phyloP scores from a whole-genome alignment of 768 basidiomycete species.

The Boletus fagicola region DNA sequence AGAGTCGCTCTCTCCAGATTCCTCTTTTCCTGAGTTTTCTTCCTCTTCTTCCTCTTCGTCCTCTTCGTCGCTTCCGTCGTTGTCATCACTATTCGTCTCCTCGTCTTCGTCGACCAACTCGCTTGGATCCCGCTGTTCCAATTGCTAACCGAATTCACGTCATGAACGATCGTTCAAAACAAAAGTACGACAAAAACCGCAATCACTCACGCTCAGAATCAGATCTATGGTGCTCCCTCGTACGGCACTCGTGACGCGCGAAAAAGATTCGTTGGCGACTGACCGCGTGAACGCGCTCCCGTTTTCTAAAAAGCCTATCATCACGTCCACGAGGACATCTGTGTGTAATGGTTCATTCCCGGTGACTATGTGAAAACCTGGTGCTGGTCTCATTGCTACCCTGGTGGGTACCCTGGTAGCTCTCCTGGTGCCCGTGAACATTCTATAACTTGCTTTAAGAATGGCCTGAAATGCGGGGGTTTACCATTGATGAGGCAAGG shows the following conservation, averaged over 20 bases:
- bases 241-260: constrained; percentile 63
- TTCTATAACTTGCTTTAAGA: constrained; percentile 54
- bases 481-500: not conserved
- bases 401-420: too few relatives aligned
- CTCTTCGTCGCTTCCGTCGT: constrained; percentile 36
- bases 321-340: constrained; percentile 82
- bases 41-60: constrained; percentile 31
- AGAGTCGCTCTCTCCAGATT: constrained; percentile 36
- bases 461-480: constrained; percentile 46
- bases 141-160: constrained; percentile 58
- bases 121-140: constrained; percentile 66
- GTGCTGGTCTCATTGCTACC: too few relatives aligned
- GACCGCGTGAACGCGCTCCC: constrained; percentile 77
- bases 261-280: constrained; percentile 78
- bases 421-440: too few relatives aligned
- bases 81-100: constrained; percentile 42
- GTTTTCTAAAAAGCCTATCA: constrained; percentile 87
- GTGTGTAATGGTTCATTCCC: constrained; percentile 55
- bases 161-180: not conserved
- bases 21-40: constrained; percentile 33
- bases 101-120: constrained; percentile 46
- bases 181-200: not conserved
- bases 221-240: constrained; percentile 73
- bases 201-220: constrained; percentile 67
- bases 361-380: too few relatives aligned